Percentiles rank a stretch among this genome's conserved stretches.
These are phyloP conservation scores for Cyphellophora europaea DNA, from an alignment of 2,329 filamentous ascomycete genomes.

Conservation along the genomic window DNA sequence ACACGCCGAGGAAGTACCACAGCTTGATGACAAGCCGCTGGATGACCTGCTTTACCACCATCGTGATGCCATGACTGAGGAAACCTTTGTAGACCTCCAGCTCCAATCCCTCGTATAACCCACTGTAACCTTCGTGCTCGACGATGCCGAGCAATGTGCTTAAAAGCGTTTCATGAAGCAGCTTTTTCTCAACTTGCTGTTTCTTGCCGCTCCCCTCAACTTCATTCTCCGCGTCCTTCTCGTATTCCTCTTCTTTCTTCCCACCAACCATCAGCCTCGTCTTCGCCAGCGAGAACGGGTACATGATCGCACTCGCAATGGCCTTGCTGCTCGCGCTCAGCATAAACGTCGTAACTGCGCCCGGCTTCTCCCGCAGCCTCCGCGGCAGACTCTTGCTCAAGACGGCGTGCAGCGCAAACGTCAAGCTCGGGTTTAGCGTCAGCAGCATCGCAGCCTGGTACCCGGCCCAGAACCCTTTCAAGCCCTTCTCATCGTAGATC, in stretches of 20 bases:
- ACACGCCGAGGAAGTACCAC: conserved; percentile 57
- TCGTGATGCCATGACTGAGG: conserved; percentile 76
- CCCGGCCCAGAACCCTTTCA: conserved; percentile 75
- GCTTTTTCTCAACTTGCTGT: conserved; percentile 18
- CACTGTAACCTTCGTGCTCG: conserved; percentile 55
- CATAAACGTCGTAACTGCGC: conserved; percentile 42
- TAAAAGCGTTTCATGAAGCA: conserved; percentile 48
- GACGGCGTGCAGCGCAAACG: conserved; percentile 71
- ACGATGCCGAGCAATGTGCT: conserved; percentile 49
- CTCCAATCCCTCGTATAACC: conserved; percentile 66
- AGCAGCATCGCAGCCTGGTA: conserved; percentile 73
- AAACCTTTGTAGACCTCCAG: conserved; percentile 76
- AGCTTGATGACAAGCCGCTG: conserved; percentile 62
- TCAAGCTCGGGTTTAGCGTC: conserved; percentile 77
- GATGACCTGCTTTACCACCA: conserved; percentile 73
- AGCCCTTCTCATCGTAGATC: conserved; percentile 60
- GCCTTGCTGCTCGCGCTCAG: conserved; percentile 72
- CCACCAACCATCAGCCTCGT: conserved; percentile 57
- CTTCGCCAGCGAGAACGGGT: conserved; percentile 81
- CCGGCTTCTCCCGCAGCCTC: conserved; percentile 37
- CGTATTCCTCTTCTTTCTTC: conserved; percentile 22
- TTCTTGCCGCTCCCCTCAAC: conserved; percentile 23
- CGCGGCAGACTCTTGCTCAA: conserved; percentile 54
- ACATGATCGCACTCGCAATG: conserved; percentile 65
- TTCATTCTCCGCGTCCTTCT: conserved; percentile 17